Evolutionary conservation across 305 asterid genomes (phyloP).

Genomic region (Ilex paraguariensis): DNA sequence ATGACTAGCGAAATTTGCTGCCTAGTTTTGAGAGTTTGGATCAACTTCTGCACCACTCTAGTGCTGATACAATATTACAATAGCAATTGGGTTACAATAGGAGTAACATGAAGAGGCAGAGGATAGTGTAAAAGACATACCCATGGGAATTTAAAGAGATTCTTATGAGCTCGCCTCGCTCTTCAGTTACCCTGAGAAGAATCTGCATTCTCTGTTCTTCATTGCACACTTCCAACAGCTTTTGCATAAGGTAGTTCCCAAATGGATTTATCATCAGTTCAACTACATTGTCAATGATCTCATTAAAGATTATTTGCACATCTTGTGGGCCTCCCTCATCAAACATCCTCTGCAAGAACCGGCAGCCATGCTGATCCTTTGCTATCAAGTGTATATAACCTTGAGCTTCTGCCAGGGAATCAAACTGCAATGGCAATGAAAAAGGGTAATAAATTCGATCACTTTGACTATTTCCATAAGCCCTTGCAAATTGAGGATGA

Average conservation of each 20-base stretch:
- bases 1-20: constrained; percentile 58
- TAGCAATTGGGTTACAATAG: constrained; percentile 9
- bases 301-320: constrained; percentile 56
- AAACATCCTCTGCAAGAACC: constrained; percentile 75
- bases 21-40: constrained; percentile 61
- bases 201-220: constrained; percentile 73
- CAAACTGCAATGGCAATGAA: constrained; percentile 35
- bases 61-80: constrained; percentile 51
- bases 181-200: constrained; percentile 53
- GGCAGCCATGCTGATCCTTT: constrained; percentile 89
- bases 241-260: constrained; percentile 90
- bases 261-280: constrained; percentile 90
- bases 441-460: constrained; percentile 27
- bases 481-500: constrained; percentile 19
- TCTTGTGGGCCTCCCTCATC: constrained; percentile 69
- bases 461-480: constrained; percentile 23
- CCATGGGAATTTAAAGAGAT: constrained; percentile 81
- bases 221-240: constrained; percentile 66
- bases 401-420: constrained; percentile 48
- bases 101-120: constrained; percentile 1
- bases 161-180: constrained; percentile 61
- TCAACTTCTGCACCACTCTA: constrained; percentile 86
- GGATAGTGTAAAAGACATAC: constrained; percentile 34
- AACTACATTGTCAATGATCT: constrained; percentile 58
- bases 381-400: constrained; percentile 56